Evolutionary conservation across 1,284 basidiomycete species (phyloP).

Genomic region (Ceratobasidium sp.): DNA sequence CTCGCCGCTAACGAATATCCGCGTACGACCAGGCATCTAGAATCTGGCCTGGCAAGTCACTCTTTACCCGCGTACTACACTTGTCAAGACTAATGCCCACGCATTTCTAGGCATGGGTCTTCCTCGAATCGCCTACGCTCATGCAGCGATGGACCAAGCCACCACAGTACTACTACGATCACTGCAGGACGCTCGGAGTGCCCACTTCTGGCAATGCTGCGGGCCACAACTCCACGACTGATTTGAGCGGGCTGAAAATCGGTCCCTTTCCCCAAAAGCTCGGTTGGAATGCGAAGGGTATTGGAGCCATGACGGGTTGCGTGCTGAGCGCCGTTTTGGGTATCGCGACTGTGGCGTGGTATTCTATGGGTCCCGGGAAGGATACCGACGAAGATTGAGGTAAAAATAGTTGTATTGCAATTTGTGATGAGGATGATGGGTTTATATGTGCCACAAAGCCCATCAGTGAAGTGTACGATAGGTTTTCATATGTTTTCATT

Average conservation of each 20-base stretch:
- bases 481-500: too few relatives aligned
- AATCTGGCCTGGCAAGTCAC: constrained; percentile 22
- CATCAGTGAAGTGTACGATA: too few relatives aligned
- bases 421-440: too few relatives aligned
- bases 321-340: constrained; percentile 83
- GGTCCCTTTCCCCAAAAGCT: constrained; percentile 74
- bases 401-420: neutral
- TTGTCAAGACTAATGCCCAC: neutral
- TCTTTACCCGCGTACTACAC: neutral
- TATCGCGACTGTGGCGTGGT: constrained; percentile 83
- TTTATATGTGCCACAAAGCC: too few relatives aligned
- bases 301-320: constrained; percentile 81
- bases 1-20: neutral
- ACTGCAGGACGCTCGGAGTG: constrained; percentile 69
- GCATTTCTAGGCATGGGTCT: constrained; percentile 57
- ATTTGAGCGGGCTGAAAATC: constrained; percentile 65
- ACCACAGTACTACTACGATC: constrained; percentile 65
- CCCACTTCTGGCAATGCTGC: constrained; percentile 80
- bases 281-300: constrained; percentile 83
- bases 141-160: constrained; percentile 56
- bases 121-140: constrained; percentile 76
- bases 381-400: neutral
- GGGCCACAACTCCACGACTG: constrained; percentile 64
- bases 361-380: constrained; percentile 55
- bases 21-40: constrained; percentile 15